Percentiles rank a stretch among this genome's conserved stretches.
These are phyloP conservation scores for Beauveria varroae DNA, from an alignment of 2,329 filamentous ascomycete species.

Conservation along the genomic window DNA sequence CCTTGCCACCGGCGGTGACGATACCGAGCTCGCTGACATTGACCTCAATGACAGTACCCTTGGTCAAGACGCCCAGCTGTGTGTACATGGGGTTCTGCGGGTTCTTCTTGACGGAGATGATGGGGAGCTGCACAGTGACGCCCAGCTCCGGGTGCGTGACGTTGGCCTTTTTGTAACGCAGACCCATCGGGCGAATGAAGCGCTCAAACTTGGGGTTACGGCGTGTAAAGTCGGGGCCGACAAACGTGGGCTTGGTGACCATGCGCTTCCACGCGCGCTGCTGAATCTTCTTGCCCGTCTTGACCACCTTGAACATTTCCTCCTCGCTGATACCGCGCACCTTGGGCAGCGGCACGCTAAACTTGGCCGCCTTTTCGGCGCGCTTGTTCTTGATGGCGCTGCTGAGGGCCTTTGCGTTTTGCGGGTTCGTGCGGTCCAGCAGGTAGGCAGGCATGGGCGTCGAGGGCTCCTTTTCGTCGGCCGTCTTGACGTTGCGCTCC, in stretches of 20 bases:
- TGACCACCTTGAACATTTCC: conserved; percentile 96
- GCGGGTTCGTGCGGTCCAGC: conserved; percentile 67
- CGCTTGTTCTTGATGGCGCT: conserved; percentile 94
- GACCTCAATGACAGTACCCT: conserved; percentile 75
- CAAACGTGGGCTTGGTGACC: conserved; percentile 60
- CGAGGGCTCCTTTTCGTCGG: conserved; percentile 67
- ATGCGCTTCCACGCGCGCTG: conserved; percentile 76
- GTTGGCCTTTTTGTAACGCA: conserved; percentile 45
- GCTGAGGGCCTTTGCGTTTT: conserved; percentile 60
- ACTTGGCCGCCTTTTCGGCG: conserved; percentile 87
- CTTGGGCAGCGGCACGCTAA: conserved; percentile 86
- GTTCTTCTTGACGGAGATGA: conserved; percentile 58
- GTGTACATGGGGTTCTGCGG: conserved; percentile 87
- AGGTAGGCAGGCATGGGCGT: conserved; percentile 88
- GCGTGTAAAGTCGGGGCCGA: conserved; percentile 83
- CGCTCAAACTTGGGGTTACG: conserved; percentile 72
- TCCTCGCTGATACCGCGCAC: conserved; percentile 86
- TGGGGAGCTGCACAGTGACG: conserved; percentile 81
- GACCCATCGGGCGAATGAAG: conserved; percentile 43
- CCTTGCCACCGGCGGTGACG: conserved; percentile 85
- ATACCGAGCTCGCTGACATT: conserved; percentile 89
- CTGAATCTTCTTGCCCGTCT: conserved; percentile 88
- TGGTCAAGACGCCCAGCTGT: conserved; percentile 81
- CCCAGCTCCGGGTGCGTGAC: conserved; percentile 68
- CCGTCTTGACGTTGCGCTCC: conserved; percentile 90